phyloP scores from a whole-genome alignment of 495 filamentous ascomycete species.

The Lasiosphaeria ovina region DNA sequence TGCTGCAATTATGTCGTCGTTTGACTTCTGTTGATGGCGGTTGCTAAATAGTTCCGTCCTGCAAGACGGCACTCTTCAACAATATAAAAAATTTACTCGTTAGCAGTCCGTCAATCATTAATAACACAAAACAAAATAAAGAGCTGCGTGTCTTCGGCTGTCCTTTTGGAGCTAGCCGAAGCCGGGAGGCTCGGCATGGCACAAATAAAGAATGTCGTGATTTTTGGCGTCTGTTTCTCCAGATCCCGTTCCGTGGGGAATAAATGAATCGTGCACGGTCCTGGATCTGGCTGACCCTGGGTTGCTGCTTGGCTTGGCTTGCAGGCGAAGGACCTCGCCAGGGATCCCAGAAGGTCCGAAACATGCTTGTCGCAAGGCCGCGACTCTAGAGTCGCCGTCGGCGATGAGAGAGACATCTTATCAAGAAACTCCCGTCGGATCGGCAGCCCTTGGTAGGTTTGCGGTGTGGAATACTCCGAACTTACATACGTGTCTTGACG shows the following conservation, averaged over 20 bases:
- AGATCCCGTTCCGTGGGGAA: slow-evolving; percentile 2
- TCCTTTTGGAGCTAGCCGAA: background rate
- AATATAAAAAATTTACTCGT: background rate
- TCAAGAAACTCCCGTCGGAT: background rate
- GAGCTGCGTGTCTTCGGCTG: background rate
- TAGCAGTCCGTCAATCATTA: background rate
- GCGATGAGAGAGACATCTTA: background rate
- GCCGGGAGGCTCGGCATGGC: background rate
- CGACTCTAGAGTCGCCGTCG: background rate
- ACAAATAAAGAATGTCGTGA: slow-evolving; percentile 1
- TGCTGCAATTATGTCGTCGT: slow-evolving; percentile 6
- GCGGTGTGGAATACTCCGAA: background rate
- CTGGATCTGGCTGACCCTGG: background rate
- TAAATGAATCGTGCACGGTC: slow-evolving; percentile 13
- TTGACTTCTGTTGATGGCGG: background rate
- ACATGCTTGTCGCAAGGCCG: background rate
- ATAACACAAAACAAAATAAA: background rate
- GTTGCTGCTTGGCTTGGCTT: slow-evolving; percentile 10
- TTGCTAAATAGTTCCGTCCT: slow-evolving; percentile 1
- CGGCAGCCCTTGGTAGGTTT: background rate
- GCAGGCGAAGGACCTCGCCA: slow-evolving; percentile 4
- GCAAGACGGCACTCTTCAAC: background rate
- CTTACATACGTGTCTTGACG: background rate
- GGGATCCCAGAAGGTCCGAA: background rate
- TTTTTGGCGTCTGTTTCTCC: background rate